These are phyloP conservation scores for Myriosclerotinia curreyana DNA, from an alignment of 2,329 filamentous ascomycete genomes.

Conservation along the genomic window DNA sequence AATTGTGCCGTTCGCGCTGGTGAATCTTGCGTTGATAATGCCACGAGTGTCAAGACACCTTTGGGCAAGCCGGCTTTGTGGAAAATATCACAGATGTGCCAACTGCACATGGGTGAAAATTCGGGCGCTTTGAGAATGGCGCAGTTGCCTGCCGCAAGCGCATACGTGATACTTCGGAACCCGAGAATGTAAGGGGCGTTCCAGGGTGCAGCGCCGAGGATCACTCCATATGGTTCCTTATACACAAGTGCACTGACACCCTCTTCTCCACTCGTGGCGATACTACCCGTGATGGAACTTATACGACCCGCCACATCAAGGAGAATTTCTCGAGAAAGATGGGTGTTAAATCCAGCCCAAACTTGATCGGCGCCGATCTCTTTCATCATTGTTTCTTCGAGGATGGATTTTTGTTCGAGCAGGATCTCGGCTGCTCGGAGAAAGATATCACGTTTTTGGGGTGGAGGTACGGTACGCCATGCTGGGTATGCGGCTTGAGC, in stretches of 20 bases:
- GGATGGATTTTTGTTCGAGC: constrained; percentile 49
- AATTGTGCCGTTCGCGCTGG: constrained; percentile 63
- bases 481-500: constrained; percentile 65
- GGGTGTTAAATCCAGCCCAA: constrained; percentile 44
- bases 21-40: constrained; percentile 62
- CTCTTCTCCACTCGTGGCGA: constrained; percentile 44
- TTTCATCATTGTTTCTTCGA: constrained; percentile 55
- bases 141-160: constrained; percentile 76
- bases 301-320: constrained; percentile 46
- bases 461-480: constrained; percentile 64
- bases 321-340: constrained; percentile 41
- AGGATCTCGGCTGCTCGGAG: constrained; percentile 66
- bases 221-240: constrained; percentile 75
- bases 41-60: constrained; percentile 72
- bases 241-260: constrained; percentile 61
- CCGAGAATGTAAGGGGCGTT: constrained; percentile 58
- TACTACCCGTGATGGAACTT: constrained; percentile 38
- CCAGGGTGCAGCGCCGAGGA: constrained; percentile 80
- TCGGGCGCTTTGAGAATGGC: constrained; percentile 71
- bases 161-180: constrained; percentile 54
- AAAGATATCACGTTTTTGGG: constrained; percentile 65
- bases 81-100: constrained; percentile 60
- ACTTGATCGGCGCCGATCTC: constrained; percentile 48
- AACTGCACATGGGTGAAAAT: constrained; percentile 60
- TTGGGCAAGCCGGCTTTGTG: constrained; percentile 72